Conservation (phyloP, 345 rosid genomes). For the Syzygium aromaticum region DNA sequence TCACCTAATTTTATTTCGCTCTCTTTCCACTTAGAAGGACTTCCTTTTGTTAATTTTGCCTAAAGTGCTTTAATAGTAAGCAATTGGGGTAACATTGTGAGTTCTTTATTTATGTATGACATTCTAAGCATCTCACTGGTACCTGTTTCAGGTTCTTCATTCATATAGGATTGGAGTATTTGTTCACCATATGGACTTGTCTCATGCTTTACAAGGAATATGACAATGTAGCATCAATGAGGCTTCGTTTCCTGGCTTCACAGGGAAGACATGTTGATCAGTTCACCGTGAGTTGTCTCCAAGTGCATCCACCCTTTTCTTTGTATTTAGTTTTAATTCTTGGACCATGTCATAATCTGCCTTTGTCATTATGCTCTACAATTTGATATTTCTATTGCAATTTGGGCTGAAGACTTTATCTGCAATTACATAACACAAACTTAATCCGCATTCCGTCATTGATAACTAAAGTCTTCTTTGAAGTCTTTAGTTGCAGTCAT, state of each 20-base stretch:
- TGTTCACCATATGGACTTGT: conserved; percentile 88
- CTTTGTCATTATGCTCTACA: not conserved
- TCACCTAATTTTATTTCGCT: not conserved
- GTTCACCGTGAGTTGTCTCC: conserved; percentile 66
- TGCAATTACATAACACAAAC: not conserved
- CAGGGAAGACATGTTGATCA: conserved; percentile 75
- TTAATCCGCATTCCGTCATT: not conserved
- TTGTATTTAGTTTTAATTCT: not conserved
- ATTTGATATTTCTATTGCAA: not conserved
- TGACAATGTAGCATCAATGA: conserved; percentile 61
- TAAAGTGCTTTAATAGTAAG: not conserved
- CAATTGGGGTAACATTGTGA: not conserved
- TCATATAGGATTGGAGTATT: conserved; percentile 75
- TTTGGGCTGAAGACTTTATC: not conserved
- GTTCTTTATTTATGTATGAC: not conserved
- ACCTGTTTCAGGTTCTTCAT: conserved; percentile 66
- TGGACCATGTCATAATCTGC: not conserved
- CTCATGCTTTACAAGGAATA: conserved; percentile 90
- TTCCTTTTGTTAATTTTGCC: not conserved
- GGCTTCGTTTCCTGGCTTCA: conserved; percentile 75
- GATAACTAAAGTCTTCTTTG: not conserved
- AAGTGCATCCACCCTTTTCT: not conserved
- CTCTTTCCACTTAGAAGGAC: not conserved
- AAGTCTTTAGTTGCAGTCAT: not conserved
- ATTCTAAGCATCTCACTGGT: not conserved